Percentiles rank a stretch among this genome's conserved stretches.
phyloP scores from a whole-genome alignment of 1,284 basidiomycete genomes.

The Rhizoctonia solani region DNA sequence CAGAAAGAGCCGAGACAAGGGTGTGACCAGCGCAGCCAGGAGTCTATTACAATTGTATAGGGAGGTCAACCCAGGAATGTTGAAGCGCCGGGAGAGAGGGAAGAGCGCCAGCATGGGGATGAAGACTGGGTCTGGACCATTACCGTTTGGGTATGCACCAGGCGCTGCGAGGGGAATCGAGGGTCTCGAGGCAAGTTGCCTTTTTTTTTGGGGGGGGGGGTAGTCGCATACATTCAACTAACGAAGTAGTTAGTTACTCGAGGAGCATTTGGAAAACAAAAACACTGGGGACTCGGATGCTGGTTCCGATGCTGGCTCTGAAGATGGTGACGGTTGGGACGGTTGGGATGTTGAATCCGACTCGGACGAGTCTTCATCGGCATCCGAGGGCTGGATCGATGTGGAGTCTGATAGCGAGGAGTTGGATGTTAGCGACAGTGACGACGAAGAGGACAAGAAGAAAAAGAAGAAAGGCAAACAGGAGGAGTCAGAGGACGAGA shows the following conservation, averaged over 20 bases:
- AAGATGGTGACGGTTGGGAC: constrained; percentile 79
- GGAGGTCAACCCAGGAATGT: constrained; percentile 92
- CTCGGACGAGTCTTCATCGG: constrained; percentile 63
- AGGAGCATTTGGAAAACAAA: constrained; percentile 79
- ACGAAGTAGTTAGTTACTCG: constrained; percentile 67
- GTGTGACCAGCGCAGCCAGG: constrained; percentile 85
- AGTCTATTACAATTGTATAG: constrained; percentile 92
- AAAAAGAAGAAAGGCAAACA: constrained; percentile 48
- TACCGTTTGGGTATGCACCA: constrained; percentile 81
- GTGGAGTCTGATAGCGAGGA: constrained; percentile 76
- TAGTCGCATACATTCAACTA: constrained; percentile 32
- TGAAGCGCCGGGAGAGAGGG: constrained; percentile 87
- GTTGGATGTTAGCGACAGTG: constrained; percentile 82
- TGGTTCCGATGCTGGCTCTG: constrained; percentile 54
- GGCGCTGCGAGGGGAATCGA: constrained; percentile 80
- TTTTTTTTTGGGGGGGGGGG: background rate
- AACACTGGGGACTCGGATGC: constrained; percentile 59
- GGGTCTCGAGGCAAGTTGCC: constrained; percentile 71
- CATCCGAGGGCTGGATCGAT: constrained; percentile 81
- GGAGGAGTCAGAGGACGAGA: constrained; percentile 43
- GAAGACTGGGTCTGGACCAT: constrained; percentile 59
- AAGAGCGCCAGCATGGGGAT: constrained; percentile 83
- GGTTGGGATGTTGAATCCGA: constrained; percentile 89
- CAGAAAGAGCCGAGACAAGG: constrained; percentile 92
- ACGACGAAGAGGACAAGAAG: constrained; percentile 66